phyloP scores from a whole-genome alignment of 345 rosid genomes.

The Camelina neglecta region DNA sequence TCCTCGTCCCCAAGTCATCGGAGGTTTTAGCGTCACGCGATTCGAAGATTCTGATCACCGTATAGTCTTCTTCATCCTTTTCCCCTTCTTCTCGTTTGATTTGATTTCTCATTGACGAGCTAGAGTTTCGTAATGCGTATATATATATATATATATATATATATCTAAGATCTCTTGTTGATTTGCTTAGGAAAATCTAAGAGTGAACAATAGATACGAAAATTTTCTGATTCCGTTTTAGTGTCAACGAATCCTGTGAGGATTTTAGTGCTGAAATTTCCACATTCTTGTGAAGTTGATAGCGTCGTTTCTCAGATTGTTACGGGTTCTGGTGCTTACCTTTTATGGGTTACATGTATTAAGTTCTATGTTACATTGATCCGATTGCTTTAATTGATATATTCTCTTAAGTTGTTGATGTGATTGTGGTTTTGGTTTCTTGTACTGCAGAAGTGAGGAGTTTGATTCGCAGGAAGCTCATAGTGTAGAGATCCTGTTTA shows the following conservation, averaged over 20 bases:
- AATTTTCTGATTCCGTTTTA: background rate
- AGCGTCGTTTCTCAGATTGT: slow-evolving; percentile 8
- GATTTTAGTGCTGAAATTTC: background rate
- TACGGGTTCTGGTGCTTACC: background rate
- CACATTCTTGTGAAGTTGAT: background rate
- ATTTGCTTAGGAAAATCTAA: background rate
- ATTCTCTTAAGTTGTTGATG: slow-evolving; percentile 8
- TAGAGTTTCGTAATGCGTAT: slow-evolving; percentile 28
- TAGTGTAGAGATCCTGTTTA: slow-evolving; percentile 7
- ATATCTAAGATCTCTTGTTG: slow-evolving; percentile 23
- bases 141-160: background rate
- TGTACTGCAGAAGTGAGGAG: slow-evolving; percentile 24
- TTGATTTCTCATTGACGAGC: slow-evolving; percentile 11
- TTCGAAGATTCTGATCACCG: slow-evolving; percentile 23
- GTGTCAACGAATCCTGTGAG: background rate
- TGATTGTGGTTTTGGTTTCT: slow-evolving; percentile 25
- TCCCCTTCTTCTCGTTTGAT: background rate
- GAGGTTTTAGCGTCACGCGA: slow-evolving; percentile 19
- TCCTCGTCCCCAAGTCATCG: slow-evolving; percentile 39
- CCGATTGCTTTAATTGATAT: background rate
- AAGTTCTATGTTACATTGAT: slow-evolving; percentile 17
- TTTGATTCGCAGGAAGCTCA: slow-evolving; percentile 15
- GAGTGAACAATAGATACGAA: background rate
- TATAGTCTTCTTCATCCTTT: slow-evolving; percentile 9
- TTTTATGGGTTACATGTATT: background rate